Conservation (phyloP, 768 basidiomycete genomes). For the Russula foetens region DNA sequence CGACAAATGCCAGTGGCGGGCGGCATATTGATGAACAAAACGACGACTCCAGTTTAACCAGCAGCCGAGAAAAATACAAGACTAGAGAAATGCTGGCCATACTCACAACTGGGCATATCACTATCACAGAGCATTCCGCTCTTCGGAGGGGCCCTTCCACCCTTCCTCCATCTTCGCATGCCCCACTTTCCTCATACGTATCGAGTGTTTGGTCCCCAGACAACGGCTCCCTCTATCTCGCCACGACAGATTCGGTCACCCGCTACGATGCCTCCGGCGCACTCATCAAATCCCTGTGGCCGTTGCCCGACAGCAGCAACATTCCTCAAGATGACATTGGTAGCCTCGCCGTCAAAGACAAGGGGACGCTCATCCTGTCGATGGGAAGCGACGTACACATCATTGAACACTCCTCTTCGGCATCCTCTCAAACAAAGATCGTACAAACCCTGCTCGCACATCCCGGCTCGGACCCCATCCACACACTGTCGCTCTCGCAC, state of each 20-base stretch:
- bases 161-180: conserved; percentile 25
- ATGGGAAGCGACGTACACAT: conserved; percentile 39
- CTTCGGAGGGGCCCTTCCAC: conserved; percentile 40
- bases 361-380: conserved; percentile 40
- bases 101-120: conserved; percentile 40
- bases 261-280: conserved; percentile 44
- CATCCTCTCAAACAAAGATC: conserved; percentile 30
- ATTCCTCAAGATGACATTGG: conserved; percentile 29
- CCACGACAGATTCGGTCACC: conserved; percentile 39
- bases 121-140: conserved; percentile 37
- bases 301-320: conserved; percentile 24
- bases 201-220: conserved; percentile 51
- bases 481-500: conserved; percentile 49
- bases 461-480: conserved; percentile 35
- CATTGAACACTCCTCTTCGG: conserved; percentile 37
- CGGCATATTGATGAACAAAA: background rate
- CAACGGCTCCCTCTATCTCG: conserved; percentile 46
- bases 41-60: background rate
- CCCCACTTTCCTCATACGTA: conserved; percentile 29
- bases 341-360: conserved; percentile 30
- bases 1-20: background rate
- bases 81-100: conserved; percentile 43
- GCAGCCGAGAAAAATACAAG: background rate
- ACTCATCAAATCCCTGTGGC: conserved; percentile 37
- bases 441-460: conserved; percentile 45